A percentile compares a stretch with the other conserved stretches of the same genome.
Evolutionary conservation across 768 basidiomycete species (phyloP).

Genomic region (Phanerochaete sordida): DNA sequence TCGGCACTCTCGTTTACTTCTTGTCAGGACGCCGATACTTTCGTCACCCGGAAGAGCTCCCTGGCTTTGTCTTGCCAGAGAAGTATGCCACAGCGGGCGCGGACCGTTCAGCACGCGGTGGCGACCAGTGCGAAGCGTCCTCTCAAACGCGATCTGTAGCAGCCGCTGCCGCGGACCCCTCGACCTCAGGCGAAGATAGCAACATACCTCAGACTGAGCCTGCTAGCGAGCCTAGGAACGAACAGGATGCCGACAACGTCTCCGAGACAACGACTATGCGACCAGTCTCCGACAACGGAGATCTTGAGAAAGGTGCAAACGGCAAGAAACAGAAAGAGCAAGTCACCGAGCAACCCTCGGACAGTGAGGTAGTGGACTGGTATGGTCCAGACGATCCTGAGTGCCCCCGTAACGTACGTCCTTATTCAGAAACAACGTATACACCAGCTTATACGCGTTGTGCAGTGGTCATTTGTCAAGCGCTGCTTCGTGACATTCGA

Average conservation of each 20-base stretch:
- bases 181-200: not conserved
- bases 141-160: not conserved
- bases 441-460: no score
- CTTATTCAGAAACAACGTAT: no score
- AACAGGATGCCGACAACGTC: not conserved
- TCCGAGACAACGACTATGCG: not conserved
- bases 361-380: slow-evolving; percentile 22
- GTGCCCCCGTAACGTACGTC: slow-evolving; percentile 20
- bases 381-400: slow-evolving; percentile 28
- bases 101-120: not conserved
- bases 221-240: no score
- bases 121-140: not conserved
- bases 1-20: slow-evolving; percentile 28
- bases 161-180: not conserved
- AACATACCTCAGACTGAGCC: not conserved
- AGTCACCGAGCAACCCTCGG: not conserved
- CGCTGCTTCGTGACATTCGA: slow-evolving; percentile 29
- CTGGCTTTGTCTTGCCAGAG: slow-evolving; percentile 6
- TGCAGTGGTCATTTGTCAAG: slow-evolving; percentile 27
- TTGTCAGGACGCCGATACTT: slow-evolving; percentile 20
- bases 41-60: slow-evolving; percentile 16
- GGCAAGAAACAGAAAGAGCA: not conserved
- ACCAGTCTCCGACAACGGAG: not conserved
- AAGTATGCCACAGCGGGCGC: slow-evolving; percentile 4
- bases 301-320: not conserved